phyloP scores from a whole-genome alignment of 495 filamentous ascomycete genomes.

The Penicillium malachiteum region DNA sequence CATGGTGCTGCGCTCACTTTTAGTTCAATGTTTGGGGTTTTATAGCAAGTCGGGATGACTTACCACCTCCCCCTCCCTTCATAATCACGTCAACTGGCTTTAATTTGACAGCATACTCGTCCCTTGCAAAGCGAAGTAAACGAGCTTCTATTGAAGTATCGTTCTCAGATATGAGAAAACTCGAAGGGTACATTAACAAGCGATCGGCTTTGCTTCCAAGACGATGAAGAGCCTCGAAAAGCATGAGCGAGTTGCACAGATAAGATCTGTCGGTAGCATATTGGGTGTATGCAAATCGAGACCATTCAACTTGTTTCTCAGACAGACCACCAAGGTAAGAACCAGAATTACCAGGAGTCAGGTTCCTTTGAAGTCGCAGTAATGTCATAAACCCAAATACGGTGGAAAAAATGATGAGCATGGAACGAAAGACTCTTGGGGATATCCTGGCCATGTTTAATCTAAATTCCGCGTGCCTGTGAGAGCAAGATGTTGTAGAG shows the following conservation, averaged over 20 bases:
- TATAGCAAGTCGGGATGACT: constrained; percentile 24
- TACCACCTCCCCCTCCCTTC: constrained; percentile 30
- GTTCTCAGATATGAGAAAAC: constrained; percentile 30
- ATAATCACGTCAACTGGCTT: constrained; percentile 51
- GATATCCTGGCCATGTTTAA: too few relatives aligned
- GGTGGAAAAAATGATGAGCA: too few relatives aligned
- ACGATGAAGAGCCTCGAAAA: constrained; percentile 56
- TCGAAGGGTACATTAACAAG: constrained; percentile 57
- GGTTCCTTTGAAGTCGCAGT: neutral
- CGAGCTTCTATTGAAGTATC: constrained; percentile 36
- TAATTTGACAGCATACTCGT: constrained; percentile 56
- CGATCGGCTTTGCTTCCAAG: constrained; percentile 57
- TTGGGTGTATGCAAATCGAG: constrained; percentile 58
- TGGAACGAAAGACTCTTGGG: too few relatives aligned
- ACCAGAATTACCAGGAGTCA: neutral
- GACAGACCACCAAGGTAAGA: neutral
- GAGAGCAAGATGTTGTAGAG: too few relatives aligned
- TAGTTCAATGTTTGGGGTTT: constrained; percentile 9
- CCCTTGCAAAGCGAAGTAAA: constrained; percentile 54
- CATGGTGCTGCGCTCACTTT: constrained; percentile 36
- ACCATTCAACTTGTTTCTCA: constrained; percentile 40
- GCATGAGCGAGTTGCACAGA: constrained; percentile 69
- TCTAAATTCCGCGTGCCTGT: too few relatives aligned
- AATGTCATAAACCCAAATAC: neutral
- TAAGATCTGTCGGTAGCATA: constrained; percentile 61